Percentiles rank a stretch among this genome's conserved stretches.
Evolutionary conservation across 306 rosid genomes (phyloP).

Genomic region (Amphicarpaea edgeworthii): DNA sequence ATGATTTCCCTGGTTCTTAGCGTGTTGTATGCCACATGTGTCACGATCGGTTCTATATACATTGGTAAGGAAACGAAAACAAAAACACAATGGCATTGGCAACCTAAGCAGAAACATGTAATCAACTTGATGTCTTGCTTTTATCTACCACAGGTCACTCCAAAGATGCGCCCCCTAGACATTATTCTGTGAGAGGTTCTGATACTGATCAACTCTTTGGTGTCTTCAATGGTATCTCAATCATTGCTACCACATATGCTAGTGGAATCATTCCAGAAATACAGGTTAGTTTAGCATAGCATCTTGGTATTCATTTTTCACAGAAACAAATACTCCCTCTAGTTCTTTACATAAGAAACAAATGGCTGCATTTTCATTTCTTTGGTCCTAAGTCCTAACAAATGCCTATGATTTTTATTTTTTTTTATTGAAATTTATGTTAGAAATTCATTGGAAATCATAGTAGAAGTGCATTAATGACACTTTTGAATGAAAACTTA

Average conservation of each 20-base stretch:
- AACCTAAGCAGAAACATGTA: conserved; percentile 42
- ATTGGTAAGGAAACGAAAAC: conserved; percentile 57
- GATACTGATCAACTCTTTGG: conserved; percentile 50
- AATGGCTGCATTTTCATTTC: too few relatives aligned
- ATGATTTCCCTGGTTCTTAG: conserved; percentile 71
- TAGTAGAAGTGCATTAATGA: too few relatives aligned
- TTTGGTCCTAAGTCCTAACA: too few relatives aligned
- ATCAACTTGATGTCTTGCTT: conserved; percentile 39
- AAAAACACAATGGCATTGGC: conserved; percentile 6
- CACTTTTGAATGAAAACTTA: too few relatives aligned
- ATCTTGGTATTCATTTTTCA: conserved; percentile 31
- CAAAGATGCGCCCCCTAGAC: conserved; percentile 55
- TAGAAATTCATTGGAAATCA: too few relatives aligned
- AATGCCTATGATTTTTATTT: too few relatives aligned
- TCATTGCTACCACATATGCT: conserved; percentile 71
- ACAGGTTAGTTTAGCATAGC: conserved; percentile 56
- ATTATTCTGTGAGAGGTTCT: conserved; percentile 61
- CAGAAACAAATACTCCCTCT: background rate
- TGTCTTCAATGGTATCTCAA: conserved; percentile 74
- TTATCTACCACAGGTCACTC: conserved; percentile 61
- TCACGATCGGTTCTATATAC: conserved; percentile 63
- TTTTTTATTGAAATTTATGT: too few relatives aligned
- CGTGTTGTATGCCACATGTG: conserved; percentile 61
- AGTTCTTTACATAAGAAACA: too few relatives aligned
- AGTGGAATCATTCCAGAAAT: conserved; percentile 89